phyloP scores from a whole-genome alignment of 1,139 yeast species.

The Pichia sp. region DNA sequence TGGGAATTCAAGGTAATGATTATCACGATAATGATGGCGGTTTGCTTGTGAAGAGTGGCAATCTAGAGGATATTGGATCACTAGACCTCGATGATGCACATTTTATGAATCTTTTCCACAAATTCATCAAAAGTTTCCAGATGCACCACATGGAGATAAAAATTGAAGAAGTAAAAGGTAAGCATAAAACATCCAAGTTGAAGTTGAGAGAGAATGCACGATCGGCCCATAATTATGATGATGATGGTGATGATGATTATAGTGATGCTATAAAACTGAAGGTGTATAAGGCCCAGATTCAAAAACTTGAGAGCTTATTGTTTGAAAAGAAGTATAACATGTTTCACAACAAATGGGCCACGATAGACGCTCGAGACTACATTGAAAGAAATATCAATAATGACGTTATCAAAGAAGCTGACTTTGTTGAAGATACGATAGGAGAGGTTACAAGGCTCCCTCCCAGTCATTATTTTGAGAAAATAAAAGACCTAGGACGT shows the following conservation, averaged over 20 bases:
- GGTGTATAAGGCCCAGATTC: slow-evolving; percentile 54
- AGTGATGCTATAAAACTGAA: slow-evolving; percentile 22
- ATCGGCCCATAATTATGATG: no score
- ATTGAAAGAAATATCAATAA: background rate
- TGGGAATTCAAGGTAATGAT: slow-evolving; percentile 9
- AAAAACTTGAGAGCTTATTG: slow-evolving; percentile 55
- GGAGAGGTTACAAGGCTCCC: slow-evolving; percentile 22
- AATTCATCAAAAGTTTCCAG: slow-evolving; percentile 27
- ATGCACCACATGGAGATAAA: slow-evolving; percentile 26
- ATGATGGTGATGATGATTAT: background rate
- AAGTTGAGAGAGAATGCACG: slow-evolving; percentile 3
- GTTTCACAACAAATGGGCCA: slow-evolving; percentile 31
- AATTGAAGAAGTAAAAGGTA: slow-evolving; percentile 5
- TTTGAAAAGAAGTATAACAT: slow-evolving; percentile 61
- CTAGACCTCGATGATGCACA: slow-evolving; percentile 24
- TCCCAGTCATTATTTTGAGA: slow-evolving; percentile 27
- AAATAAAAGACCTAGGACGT: slow-evolving; percentile 29
- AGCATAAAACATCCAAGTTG: slow-evolving; percentile 3
- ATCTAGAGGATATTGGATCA: slow-evolving; percentile 22
- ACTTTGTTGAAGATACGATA: slow-evolving; percentile 4
- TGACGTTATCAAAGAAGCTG: background rate
- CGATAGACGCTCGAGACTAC: slow-evolving; percentile 1
- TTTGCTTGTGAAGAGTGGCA: slow-evolving; percentile 19
- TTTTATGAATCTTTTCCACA: slow-evolving; percentile 24
- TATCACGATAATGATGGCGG: slow-evolving; percentile 11